Conservation (phyloP, 2,329 filamentous ascomycete species). For the Aspergillus pseudoviridinutans region DNA sequence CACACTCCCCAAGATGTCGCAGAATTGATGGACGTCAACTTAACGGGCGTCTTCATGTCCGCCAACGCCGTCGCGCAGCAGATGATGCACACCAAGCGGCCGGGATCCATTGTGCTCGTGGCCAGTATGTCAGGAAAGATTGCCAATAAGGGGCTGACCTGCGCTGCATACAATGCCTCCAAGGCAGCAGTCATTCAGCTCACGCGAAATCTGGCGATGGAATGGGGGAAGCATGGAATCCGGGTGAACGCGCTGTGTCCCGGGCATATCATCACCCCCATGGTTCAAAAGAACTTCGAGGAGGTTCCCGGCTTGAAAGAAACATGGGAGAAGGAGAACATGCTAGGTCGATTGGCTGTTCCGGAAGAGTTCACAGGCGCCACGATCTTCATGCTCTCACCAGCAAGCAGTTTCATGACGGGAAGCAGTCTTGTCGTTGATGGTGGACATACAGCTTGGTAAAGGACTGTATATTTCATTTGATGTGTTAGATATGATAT, state of each 20-base stretch:
- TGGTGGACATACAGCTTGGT: slow-evolving; percentile 5
- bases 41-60: neutral
- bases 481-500: neutral
- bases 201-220: neutral
- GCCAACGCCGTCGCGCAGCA: neutral
- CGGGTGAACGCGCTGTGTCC: neutral
- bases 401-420: slow-evolving; percentile 4
- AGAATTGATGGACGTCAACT: neutral
- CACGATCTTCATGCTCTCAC: neutral
- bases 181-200: neutral
- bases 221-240: neutral
- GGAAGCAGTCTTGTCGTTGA: slow-evolving; percentile 1
- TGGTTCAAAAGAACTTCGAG: neutral
- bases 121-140: neutral
- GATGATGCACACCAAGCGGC: neutral
- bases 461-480: neutral
- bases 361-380: slow-evolving; percentile 2
- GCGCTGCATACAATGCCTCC: neutral
- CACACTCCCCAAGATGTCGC: neutral
- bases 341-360: slow-evolving; percentile 1
- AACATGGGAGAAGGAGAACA: slow-evolving; percentile 4
- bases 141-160: neutral
- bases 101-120: neutral
- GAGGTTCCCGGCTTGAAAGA: slow-evolving; percentile 2
- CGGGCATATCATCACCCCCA: neutral